Evolutionary conservation across 2,329 filamentous ascomycete species (phyloP).

Genomic region (Dactylellina parvicollis): DNA sequence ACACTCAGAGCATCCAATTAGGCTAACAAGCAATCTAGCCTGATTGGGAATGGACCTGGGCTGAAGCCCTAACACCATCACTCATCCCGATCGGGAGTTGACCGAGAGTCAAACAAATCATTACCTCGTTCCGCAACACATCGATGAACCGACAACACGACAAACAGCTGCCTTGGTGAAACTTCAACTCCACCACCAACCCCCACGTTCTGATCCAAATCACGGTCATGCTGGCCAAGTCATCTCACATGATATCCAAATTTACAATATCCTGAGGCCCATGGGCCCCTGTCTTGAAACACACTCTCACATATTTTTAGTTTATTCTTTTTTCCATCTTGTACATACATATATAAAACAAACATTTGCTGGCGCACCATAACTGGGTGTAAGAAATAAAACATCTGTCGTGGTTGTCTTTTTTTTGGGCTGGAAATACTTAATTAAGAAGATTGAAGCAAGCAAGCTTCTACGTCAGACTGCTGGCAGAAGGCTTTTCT

Average conservation of each 20-base stretch:
- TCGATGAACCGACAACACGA: slow-evolving; percentile 23
- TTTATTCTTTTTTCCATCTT: slow-evolving; percentile 35
- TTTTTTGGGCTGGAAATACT: slow-evolving; percentile 21
- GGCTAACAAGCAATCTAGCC: slow-evolving; percentile 24
- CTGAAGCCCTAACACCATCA: slow-evolving; percentile 48
- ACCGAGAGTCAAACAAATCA: slow-evolving; percentile 18
- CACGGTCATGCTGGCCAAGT: slow-evolving; percentile 44
- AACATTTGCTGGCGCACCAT: slow-evolving; percentile 51
- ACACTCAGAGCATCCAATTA: slow-evolving; percentile 46
- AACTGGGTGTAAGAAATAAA: slow-evolving; percentile 45
- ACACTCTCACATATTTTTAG: slow-evolving; percentile 24
- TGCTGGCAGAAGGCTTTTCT: slow-evolving; percentile 4
- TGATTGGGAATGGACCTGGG: slow-evolving; percentile 38
- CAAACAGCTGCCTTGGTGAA: slow-evolving; percentile 15
- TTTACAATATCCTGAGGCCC: slow-evolving; percentile 2
- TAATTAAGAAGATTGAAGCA: too few relatives aligned
- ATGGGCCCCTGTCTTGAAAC: slow-evolving; percentile 26
- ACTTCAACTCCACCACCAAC: neutral
- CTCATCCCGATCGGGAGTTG: slow-evolving; percentile 8
- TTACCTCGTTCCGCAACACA: slow-evolving; percentile 25
- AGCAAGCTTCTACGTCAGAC: neutral
- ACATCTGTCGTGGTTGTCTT: slow-evolving; percentile 50
- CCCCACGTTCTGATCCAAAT: slow-evolving; percentile 10
- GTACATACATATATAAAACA: slow-evolving; percentile 29
- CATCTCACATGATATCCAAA: slow-evolving; percentile 44